Base-by-base conservation (phyloP, 305 asterid species). In the Fraxinus xanthoxyloides region DNA sequence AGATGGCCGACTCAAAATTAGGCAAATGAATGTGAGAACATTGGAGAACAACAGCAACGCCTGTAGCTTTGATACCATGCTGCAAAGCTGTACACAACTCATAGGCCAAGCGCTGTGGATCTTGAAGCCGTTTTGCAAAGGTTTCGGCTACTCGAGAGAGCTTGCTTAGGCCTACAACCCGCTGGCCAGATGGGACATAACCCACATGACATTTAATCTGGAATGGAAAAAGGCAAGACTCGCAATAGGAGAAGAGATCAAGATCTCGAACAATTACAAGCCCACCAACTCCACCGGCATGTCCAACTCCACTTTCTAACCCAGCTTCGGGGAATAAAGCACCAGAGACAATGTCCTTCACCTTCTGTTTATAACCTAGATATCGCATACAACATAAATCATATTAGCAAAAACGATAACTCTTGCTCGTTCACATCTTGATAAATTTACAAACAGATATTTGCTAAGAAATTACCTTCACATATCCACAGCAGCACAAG, bases 321-420 rank as follows among this genome's bases (percentile, higher is more conserved):
- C 99, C 99, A 76, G 92, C 90, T 86, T 96, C 99, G 0, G 97
- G 98, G 86, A 96, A 96, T 84, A 96, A 89, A 26, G 98, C 98
- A 4, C 98, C 94, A 65, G 88, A 91, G 40, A 96, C 93, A 19
- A 96, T 85, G 82, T 94, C 98, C 76, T 87, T 90, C 83, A 88
- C 98, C 32, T 90, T 92, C 84, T 92, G 93, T 40, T 86, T 89
- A 82, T 96, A 96, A 79, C 99, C 98, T 94, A 82, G 84, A 88
- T 15, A 82, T 34, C 70, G 28, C 76, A 46, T 23, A 63, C 40
- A 32, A 34, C 38, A 32, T 40, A 34, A 35, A 28, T 30, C 3
- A 24, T 34, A 28, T 48, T 26, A 84, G 10, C 79, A 74, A 76
- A 46, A 38, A 78, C 32, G 34, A 77, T 26, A 23, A 15, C 79